Conservation (phyloP, 257 asterid species). For the Jacaranda mimosifolia region DNA sequence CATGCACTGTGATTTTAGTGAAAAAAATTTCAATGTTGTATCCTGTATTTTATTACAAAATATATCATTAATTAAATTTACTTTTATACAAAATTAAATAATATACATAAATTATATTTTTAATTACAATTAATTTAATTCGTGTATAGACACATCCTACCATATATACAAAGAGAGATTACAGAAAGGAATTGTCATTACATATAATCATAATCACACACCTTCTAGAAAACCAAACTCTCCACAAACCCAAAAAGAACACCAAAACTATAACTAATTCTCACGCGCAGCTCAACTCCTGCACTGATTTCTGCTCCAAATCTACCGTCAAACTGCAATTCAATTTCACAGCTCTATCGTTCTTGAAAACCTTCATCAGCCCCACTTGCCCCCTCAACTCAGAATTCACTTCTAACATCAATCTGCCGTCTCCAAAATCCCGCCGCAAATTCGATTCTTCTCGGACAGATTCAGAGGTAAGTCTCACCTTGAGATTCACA, state of each 20-base stretch:
- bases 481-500: background rate
- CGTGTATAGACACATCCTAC: too few relatives aligned
- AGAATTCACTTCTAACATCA: slow-evolving; percentile 15
- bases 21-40: too few relatives aligned
- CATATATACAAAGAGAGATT: too few relatives aligned
- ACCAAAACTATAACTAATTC: too few relatives aligned
- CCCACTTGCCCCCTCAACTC: slow-evolving; percentile 41
- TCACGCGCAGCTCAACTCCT: background rate
- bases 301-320: background rate
- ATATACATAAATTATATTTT: too few relatives aligned
- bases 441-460: slow-evolving; percentile 21
- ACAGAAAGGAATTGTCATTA: too few relatives aligned
- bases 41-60: too few relatives aligned
- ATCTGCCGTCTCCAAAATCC: slow-evolving; percentile 13
- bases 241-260: background rate
- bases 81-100: too few relatives aligned
- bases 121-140: too few relatives aligned
- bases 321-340: slow-evolving; percentile 38
- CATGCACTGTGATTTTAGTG: too few relatives aligned
- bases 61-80: too few relatives aligned
- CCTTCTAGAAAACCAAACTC: background rate
- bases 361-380: slow-evolving; percentile 32
- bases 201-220: too few relatives aligned
- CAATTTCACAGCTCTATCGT: slow-evolving; percentile 39
- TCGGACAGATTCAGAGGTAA: background rate